Conservation (phyloP, 2,329 filamentous ascomycete genomes). For the Calonectria multiphialidica region DNA sequence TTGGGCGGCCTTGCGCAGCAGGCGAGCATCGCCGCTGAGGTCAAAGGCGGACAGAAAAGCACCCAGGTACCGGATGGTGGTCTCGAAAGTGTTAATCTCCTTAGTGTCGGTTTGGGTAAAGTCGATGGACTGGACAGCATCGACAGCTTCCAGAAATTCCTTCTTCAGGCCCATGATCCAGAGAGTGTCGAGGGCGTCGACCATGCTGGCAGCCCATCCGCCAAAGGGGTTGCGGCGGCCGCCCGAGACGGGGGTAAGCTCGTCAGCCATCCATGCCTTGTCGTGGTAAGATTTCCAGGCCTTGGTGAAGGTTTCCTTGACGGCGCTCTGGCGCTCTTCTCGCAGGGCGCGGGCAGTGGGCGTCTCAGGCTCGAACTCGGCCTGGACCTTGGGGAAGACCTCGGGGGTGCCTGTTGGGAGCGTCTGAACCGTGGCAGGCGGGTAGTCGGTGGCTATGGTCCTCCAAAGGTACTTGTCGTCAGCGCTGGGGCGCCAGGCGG, state of each 20-base stretch:
- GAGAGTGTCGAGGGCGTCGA: conserved; percentile 77
- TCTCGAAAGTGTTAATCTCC: conserved; percentile 77
- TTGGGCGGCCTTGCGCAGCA: conserved; percentile 73
- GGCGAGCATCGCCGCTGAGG: conserved; percentile 66
- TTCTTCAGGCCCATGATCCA: conserved; percentile 78
- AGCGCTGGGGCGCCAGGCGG: conserved; percentile 37
- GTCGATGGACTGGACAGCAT: conserved; percentile 69
- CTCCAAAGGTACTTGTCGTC: conserved; percentile 46
- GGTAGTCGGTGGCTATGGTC: conserved; percentile 43
- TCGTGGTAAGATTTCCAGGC: conserved; percentile 70
- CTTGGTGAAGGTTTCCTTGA: conserved; percentile 54
- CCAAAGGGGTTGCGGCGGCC: conserved; percentile 68
- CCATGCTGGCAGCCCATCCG: conserved; percentile 76
- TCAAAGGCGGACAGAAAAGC: conserved; percentile 79
- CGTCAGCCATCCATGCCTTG: conserved; percentile 74
- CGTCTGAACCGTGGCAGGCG: conserved; percentile 41
- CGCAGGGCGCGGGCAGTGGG: conserved; percentile 42
- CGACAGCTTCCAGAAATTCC: conserved; percentile 74
- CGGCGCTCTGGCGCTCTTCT: conserved; percentile 52
- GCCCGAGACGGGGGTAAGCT: conserved; percentile 69
- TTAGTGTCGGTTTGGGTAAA: conserved; percentile 64
- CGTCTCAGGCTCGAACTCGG: conserved; percentile 43
- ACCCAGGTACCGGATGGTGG: conserved; percentile 78
- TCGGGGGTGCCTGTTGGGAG: conserved; percentile 46
- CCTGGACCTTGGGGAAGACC: conserved; percentile 50